Conservation (phyloP, 2,329 filamentous ascomycete genomes). For the Neopestalotiopsis sp. region DNA sequence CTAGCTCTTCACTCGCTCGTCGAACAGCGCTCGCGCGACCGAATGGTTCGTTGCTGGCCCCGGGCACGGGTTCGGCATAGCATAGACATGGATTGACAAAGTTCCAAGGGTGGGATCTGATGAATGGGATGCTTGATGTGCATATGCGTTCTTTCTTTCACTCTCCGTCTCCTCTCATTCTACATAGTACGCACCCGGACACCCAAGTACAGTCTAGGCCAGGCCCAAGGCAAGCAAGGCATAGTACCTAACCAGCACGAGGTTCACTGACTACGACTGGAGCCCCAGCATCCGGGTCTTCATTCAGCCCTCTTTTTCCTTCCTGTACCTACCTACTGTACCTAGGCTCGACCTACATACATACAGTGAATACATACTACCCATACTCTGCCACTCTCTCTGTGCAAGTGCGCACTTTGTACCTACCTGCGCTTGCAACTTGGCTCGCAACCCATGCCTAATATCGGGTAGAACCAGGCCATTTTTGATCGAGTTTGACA, state of each 20-base stretch:
- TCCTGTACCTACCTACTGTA: neutral
- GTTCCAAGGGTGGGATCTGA: neutral
- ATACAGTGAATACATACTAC: neutral
- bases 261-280: neutral
- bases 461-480: slow-evolving; percentile 10
- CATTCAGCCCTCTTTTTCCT: neutral
- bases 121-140: slow-evolving; percentile 21
- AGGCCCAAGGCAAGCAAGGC: slow-evolving; percentile 21
- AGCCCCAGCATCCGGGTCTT: neutral
- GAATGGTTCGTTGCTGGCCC: slow-evolving; percentile 27
- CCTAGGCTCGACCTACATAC: too few species aligned
- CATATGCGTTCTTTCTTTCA: slow-evolving; percentile 18
- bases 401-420: neutral
- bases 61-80: slow-evolving; percentile 23
- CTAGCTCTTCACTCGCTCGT: slow-evolving; percentile 18
- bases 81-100: slow-evolving; percentile 10
- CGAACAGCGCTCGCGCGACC: slow-evolving; percentile 29
- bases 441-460: slow-evolving; percentile 13
- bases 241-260: neutral
- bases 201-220: slow-evolving; percentile 24
- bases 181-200: too few species aligned
- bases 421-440: neutral
- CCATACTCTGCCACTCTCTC: too few species aligned
- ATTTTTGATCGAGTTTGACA: slow-evolving; percentile 21
- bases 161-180: neutral